These are phyloP conservation scores for Jacaranda mimosifolia DNA, from an alignment of 257 asterid species.

Conservation along the genomic window DNA sequence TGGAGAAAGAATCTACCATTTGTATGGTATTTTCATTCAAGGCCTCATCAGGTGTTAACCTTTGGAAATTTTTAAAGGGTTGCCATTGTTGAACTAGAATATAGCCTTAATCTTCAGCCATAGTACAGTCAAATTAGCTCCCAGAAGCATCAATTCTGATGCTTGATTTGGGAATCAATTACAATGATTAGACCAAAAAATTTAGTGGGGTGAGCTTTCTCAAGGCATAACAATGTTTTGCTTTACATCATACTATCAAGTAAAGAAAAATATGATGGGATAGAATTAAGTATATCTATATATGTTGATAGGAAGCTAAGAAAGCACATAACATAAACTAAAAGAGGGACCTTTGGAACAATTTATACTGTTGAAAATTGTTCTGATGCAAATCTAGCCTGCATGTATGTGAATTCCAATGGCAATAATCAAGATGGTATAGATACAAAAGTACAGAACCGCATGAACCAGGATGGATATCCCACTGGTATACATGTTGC, in stretches of 20 bases:
- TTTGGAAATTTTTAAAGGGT: not conserved
- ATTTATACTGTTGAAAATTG: not conserved
- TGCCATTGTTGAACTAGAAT: too few relatives aligned
- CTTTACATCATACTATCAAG: not conserved
- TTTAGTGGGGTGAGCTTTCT: too few relatives aligned
- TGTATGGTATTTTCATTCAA: not conserved
- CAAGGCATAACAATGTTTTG: not conserved
- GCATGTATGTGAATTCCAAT: constrained; percentile 83
- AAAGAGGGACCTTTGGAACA: constrained; percentile 1
- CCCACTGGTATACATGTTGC: constrained; percentile 96
- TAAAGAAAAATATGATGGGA: too few relatives aligned
- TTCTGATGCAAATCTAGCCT: constrained; percentile 29
- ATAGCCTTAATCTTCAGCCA: too few relatives aligned
- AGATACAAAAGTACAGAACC: constrained; percentile 79
- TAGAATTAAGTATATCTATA: not conserved
- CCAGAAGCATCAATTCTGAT: too few relatives aligned
- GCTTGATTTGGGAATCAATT: too few relatives aligned
- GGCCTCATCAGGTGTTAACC: not conserved
- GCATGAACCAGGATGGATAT: constrained; percentile 87
- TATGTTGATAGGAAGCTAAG: constrained; percentile 9
- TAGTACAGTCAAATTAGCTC: too few relatives aligned
- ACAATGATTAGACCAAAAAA: too few relatives aligned
- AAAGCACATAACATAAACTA: not conserved
- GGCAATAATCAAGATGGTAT: constrained; percentile 84
- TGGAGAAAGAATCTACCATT: not conserved